Base-by-base conservation (phyloP, 768 basidiomycete species). In the Baorangia bicolor region DNA sequence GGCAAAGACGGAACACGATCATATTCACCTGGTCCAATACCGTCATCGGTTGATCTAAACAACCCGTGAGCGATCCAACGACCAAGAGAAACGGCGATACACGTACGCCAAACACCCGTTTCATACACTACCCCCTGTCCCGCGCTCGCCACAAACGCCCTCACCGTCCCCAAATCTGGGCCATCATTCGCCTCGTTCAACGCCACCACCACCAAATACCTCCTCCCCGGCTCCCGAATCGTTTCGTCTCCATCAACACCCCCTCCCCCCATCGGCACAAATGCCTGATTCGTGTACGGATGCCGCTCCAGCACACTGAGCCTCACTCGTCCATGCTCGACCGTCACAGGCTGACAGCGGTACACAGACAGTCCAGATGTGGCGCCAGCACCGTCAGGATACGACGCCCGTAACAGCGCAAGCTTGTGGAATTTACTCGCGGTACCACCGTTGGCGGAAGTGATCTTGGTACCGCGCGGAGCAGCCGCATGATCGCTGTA, bases 361-460 rank as follows among this genome's bases (percentile, higher is more conserved):
- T 92, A 99, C 18, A 98, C 85, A 0, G 92, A 91, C 38, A 98
- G 77, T 7, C 84, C 90, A 7, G 83, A 67, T 1, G 83, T 83
- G 3, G 87, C 92, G 1, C 75, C 77, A 3, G 74, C 58, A 13
- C 70, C 79, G 2, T 71, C 64, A 0, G 89, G 83, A 70, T 95
- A 97, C 7, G 81, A 83, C 4, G 81, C 80, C 13, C 75, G 73
- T 30, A 92, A 74, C n/a, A 86, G 77, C 4, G 92, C 82, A 34
- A 98, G 80, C 68, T 94, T 91, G 76, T 98, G 94, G 74, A 90
- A 98, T 72, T 99, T 99, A 64, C 73, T 79, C 0, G 97, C 97
- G 4, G 93, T 92, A 39, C 92, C 94, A 59, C 83, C 87, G 71
- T 98, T 98, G 28, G 93, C 94, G 18, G 81, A 74, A 4, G 93